These are phyloP conservation scores for Oryza officinalis DNA, from an alignment of 176 grass and related monocot species.

Conservation along the genomic window DNA sequence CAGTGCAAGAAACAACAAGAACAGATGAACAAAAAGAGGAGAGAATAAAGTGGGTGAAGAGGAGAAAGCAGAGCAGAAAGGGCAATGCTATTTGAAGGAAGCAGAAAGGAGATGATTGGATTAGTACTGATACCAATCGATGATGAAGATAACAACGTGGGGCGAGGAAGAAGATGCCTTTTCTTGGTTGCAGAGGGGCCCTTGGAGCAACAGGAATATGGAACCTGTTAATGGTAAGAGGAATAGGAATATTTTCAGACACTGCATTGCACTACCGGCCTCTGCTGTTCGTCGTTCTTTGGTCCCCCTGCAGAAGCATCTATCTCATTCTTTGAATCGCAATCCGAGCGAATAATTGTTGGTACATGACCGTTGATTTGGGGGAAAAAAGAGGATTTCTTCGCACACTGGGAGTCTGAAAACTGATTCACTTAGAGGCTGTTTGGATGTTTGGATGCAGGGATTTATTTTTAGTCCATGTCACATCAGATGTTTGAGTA, in stretches of 20 bases:
- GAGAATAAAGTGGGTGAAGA: not conserved
- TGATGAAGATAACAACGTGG: not conserved
- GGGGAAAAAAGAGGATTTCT: not conserved
- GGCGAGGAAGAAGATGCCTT: slow-evolving; percentile 45
- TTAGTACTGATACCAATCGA: slow-evolving; percentile 32
- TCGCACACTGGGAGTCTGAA: not conserved
- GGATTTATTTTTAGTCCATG: too few species aligned
- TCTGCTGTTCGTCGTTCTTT: not conserved
- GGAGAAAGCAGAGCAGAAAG: slow-evolving; percentile 42
- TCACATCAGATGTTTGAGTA: too few species aligned
- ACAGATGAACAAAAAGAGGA: slow-evolving; percentile 17
- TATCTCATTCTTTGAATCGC: slow-evolving; percentile 26
- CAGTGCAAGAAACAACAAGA: slow-evolving; percentile 42
- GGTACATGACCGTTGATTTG: slow-evolving; percentile 5
- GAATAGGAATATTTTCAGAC: slow-evolving; percentile 33
- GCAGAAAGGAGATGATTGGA: slow-evolving; percentile 34
- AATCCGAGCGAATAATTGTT: slow-evolving; percentile 41
- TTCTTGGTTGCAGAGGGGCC: slow-evolving; percentile 19
- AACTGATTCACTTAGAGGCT: not conserved
- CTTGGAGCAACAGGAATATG: slow-evolving; percentile 29
- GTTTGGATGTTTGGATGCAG: too few species aligned
- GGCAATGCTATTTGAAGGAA: slow-evolving; percentile 17
- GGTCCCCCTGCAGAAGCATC: slow-evolving; percentile 35
- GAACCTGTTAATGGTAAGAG: slow-evolving; percentile 26
- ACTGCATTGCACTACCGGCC: not conserved